Evolutionary conservation across 139 green algal genomes (phyloP).

Genomic region (Deuterostichococcus epilithicus): DNA sequence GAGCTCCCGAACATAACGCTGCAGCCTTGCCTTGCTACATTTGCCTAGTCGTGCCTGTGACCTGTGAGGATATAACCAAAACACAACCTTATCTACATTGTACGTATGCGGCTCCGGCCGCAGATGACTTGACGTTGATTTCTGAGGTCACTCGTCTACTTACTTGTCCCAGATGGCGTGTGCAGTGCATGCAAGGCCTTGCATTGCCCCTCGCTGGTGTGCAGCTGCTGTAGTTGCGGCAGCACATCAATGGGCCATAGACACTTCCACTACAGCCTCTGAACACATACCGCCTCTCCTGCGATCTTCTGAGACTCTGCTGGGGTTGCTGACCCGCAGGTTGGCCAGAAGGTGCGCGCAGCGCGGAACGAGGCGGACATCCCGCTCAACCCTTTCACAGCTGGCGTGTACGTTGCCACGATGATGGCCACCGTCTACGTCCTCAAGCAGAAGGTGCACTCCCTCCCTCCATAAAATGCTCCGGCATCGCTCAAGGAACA

Average conservation of each 20-base stretch:
- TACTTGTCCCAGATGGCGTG: too few relatives aligned
- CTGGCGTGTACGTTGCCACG: slow-evolving; percentile 94
- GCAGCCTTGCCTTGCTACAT: too few relatives aligned
- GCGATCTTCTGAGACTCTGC: too few relatives aligned
- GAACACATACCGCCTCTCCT: too few relatives aligned
- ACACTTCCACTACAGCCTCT: too few relatives aligned
- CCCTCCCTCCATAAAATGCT: too few relatives aligned
- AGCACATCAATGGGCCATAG: too few relatives aligned
- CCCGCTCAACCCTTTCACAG: slow-evolving; percentile 98
- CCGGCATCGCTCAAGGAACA: too few relatives aligned
- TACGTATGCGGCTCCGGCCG: not conserved
- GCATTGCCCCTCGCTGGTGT: too few relatives aligned
- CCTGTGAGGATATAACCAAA: not conserved
- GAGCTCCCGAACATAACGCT: not conserved
- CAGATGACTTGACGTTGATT: not conserved
- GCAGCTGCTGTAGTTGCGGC: too few relatives aligned
- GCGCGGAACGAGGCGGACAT: slow-evolving; percentile 81
- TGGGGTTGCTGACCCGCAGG: slow-evolving; percentile 35
- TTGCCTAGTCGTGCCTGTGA: not conserved
- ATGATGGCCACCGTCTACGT: slow-evolving; percentile 98
- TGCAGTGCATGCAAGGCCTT: too few relatives aligned
- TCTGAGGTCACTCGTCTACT: not conserved
- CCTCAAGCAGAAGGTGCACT: slow-evolving; percentile 77
- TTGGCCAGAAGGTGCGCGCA: slow-evolving; percentile 84
- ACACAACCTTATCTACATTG: slow-evolving; percentile 3